These are phyloP conservation scores for Saccharomycopsis sp. DNA, from an alignment of 805 yeast species.

Conservation along the genomic window DNA sequence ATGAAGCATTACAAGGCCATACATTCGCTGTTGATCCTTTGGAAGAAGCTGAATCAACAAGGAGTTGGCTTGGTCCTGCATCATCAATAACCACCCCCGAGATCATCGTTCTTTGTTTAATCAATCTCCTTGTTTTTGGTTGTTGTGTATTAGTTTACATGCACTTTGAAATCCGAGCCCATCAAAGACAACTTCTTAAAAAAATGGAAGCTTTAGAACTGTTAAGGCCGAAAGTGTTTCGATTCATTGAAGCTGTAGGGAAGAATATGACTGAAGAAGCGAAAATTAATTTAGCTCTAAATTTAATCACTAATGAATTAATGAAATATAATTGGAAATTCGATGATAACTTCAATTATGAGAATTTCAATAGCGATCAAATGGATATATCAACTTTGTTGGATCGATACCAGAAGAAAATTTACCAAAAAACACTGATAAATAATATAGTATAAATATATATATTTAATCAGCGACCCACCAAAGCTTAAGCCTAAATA, in stretches of 20 bases:
- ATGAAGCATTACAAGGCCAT: too few relatives aligned
- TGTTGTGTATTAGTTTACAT: conserved; percentile 2
- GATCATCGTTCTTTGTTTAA: neutral
- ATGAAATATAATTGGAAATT: conserved; percentile 14
- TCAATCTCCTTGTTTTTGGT: neutral
- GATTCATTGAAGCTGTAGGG: neutral
- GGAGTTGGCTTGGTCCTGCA: too few relatives aligned
- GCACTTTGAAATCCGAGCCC: conserved; percentile 4
- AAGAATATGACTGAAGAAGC: conserved; percentile 7
- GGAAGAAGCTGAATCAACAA: too few relatives aligned
- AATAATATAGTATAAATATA: neutral
- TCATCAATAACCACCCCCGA: neutral
- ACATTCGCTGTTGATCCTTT: too few relatives aligned
- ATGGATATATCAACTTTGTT: neutral
- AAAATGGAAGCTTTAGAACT: conserved; percentile 3
- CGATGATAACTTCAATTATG: neutral
- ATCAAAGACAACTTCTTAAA: conserved; percentile 2
- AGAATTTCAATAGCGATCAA: neutral
- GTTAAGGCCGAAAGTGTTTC: conserved; percentile 7
- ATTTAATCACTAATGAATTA: conserved; percentile 8
- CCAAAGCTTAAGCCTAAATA: neutral
- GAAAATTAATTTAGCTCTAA: conserved; percentile 6
- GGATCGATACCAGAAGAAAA: neutral
- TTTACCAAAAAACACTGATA: neutral
- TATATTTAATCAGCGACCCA: neutral